Evolutionary conservation across 441 rosid species (phyloP).

Genomic region (Euphorbia corollata): DNA sequence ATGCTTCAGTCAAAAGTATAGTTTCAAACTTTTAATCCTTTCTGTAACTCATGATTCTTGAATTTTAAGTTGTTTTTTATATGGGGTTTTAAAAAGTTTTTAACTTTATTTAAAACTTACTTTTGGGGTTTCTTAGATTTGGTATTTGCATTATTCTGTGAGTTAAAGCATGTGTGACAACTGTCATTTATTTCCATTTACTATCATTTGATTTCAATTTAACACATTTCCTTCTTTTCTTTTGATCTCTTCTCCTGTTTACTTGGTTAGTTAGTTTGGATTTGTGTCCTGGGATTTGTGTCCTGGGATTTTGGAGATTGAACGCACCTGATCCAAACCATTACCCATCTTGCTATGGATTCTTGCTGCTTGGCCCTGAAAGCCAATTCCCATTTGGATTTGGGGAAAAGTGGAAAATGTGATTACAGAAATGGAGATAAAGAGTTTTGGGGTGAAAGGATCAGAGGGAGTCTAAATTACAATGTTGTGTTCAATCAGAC

Average conservation of each 20-base stretch:
- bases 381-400: conserved; percentile 29
- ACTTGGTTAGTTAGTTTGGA: conserved; percentile 33
- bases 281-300: conserved; percentile 17
- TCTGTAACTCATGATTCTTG: conserved; percentile 18
- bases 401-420: conserved; percentile 21
- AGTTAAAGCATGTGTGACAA: conserved; percentile 22
- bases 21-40: conserved; percentile 6
- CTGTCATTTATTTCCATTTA: conserved; percentile 20
- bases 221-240: conserved; percentile 8
- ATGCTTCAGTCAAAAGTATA: conserved; percentile 7
- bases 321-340: conserved; percentile 16
- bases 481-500: conserved; percentile 26
- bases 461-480: conserved; percentile 36
- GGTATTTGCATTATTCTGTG: conserved; percentile 2
- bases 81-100: conserved; percentile 18
- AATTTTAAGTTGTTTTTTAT: conserved; percentile 7
- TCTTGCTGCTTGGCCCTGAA: conserved; percentile 37
- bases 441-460: conserved; percentile 53
- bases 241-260: conserved; percentile 34
- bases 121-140: conserved; percentile 27
- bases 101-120: conserved; percentile 13
- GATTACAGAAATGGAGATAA: conserved; percentile 31
- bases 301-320: conserved; percentile 17
- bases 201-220: not conserved
- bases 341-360: conserved; percentile 36